These are phyloP conservation scores for Smittium culicis DNA, from an alignment of 371 early-diverging fungal genomes.

Conservation along the genomic window DNA sequence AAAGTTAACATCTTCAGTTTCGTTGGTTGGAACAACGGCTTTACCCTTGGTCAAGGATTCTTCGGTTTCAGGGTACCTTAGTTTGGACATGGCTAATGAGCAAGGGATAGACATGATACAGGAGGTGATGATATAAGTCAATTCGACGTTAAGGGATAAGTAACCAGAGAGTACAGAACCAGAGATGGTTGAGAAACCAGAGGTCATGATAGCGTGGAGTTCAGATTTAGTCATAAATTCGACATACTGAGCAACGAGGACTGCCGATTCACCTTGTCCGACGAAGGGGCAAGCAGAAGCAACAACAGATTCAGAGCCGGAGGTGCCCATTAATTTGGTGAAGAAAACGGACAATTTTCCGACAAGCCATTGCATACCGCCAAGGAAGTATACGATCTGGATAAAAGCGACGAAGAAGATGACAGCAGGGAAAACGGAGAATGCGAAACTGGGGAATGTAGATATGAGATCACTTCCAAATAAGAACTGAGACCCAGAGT, in stretches of 20 bases:
- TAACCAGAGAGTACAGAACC: conserved; percentile 80
- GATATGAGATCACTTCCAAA: conserved; percentile 37
- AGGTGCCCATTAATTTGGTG: conserved; percentile 54
- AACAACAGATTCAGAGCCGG: conserved; percentile 78
- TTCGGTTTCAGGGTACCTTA: conserved; percentile 72
- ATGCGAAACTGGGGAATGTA: conserved; percentile 40
- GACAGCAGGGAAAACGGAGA: conserved; percentile 64
- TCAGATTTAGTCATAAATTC: conserved; percentile 74
- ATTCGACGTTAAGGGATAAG: conserved; percentile 48
- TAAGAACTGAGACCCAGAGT: conserved; percentile 50
- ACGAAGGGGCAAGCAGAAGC: conserved; percentile 72
- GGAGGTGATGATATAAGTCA: conserved; percentile 55
- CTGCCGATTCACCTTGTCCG: conserved; percentile 72
- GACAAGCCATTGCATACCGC: conserved; percentile 72
- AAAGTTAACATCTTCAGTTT: conserved; percentile 54
- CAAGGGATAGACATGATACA: conserved; percentile 90
- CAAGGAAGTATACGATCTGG: conserved; percentile 69
- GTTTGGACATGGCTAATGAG: conserved; percentile 69
- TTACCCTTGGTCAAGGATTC: conserved; percentile 55
- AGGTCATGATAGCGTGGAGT: conserved; percentile 78
- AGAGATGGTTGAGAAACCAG: conserved; percentile 79
- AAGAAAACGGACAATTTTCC: conserved; percentile 51
- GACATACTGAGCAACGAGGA: conserved; percentile 68
- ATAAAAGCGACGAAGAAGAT: conserved; percentile 79
- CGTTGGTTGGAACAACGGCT: conserved; percentile 40